Percentiles rank a stretch among this genome's conserved stretches.
These are phyloP conservation scores for Auricularia cornea DNA, from an alignment of 768 basidiomycete species.

Conservation along the genomic window DNA sequence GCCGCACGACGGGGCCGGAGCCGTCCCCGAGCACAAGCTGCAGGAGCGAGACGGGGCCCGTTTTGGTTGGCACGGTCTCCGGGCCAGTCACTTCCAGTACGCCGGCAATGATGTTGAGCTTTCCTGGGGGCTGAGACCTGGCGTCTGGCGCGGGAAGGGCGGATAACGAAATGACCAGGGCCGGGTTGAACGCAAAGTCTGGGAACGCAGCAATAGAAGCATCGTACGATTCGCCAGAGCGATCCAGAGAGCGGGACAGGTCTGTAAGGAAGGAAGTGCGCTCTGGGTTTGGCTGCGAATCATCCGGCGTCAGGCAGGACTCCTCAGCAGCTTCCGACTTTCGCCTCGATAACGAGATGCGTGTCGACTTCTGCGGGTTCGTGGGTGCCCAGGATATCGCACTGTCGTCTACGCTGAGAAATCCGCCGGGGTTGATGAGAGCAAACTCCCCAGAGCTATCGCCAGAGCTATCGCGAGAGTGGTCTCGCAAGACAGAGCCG, in stretches of 20 bases:
- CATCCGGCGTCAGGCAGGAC: neutral
- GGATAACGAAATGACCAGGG: neutral
- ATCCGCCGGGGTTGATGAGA: neutral
- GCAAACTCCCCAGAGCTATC: neutral
- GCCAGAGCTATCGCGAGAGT: too few species aligned
- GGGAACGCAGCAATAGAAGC: neutral
- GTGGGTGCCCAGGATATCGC: neutral
- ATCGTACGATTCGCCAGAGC: neutral
- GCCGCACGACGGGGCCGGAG: neutral
- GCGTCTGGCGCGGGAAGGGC: neutral
- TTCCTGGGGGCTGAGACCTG: neutral
- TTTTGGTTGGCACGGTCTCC: neutral
- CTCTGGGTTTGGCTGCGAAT: neutral
- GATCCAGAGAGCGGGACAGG: neutral
- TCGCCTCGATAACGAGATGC: too few species aligned
- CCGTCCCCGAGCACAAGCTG: neutral
- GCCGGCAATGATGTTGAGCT: neutral
- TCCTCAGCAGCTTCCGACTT: neutral
- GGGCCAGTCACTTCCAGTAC: neutral
- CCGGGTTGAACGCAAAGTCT: neutral
- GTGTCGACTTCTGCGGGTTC: neutral
- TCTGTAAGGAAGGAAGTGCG: neutral
- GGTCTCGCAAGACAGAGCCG: too few species aligned
- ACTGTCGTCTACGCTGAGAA: neutral
- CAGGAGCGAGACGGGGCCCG: neutral